Evolutionary conservation across 139 green algal genomes (phyloP).

Genomic region (Yamagishiella unicocca): DNA sequence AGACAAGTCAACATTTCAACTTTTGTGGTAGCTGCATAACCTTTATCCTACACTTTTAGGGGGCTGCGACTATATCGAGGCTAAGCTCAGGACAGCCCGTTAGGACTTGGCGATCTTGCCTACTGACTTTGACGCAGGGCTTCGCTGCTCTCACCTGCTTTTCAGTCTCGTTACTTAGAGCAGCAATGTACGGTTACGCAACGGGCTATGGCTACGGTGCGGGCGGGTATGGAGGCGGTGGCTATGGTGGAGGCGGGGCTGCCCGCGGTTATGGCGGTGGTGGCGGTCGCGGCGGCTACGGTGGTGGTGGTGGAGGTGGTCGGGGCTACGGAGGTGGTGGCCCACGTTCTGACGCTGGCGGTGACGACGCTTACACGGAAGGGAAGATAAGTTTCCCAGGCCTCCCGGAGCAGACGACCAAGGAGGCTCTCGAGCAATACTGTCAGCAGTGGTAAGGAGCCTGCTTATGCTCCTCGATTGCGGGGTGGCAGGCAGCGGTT

Average conservation of each 20-base stretch:
- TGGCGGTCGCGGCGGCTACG: conserved; percentile 1
- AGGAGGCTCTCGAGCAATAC: conserved; percentile 41
- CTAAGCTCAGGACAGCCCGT: too few relatives aligned
- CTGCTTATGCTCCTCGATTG: neutral
- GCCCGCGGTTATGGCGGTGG: conserved; percentile 9
- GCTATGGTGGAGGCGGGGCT: neutral
- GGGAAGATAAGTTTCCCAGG: conserved; percentile 26
- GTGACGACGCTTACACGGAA: conserved; percentile 1
- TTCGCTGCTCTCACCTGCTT: too few relatives aligned
- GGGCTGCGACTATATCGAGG: too few relatives aligned
- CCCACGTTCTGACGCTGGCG: neutral
- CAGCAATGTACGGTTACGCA: conserved; percentile 29
- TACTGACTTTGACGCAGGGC: too few relatives aligned
- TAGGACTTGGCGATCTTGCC: too few relatives aligned
- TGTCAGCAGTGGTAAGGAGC: conserved; percentile 44
- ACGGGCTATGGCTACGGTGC: conserved; percentile 4
- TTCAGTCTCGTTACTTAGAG: neutral
- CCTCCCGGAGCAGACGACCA: conserved; percentile 1
- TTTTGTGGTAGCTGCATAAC: too few relatives aligned
- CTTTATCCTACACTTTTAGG: too few relatives aligned
- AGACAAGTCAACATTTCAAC: too few relatives aligned
- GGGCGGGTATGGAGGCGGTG: conserved; percentile 24
- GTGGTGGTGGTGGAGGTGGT: conserved; percentile 16
- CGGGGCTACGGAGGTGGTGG: neutral
- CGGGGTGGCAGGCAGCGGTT: neutral